phyloP scores from a whole-genome alignment of 139 green algal genomes.

The Edaphochlamys debaryana region DNA sequence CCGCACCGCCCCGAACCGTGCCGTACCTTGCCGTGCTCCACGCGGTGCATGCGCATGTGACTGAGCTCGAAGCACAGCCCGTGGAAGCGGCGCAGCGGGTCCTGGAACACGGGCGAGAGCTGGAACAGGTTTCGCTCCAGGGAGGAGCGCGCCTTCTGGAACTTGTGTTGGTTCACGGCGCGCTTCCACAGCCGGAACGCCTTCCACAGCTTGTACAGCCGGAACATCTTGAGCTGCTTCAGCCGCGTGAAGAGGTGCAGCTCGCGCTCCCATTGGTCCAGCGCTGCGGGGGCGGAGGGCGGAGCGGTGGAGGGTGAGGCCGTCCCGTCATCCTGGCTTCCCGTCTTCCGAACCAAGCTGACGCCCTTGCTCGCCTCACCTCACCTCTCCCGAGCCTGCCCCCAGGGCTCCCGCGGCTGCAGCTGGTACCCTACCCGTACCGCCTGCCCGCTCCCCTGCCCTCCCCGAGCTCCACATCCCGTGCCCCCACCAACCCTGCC shows the following conservation, averaged over 20 bases:
- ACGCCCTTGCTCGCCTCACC: no score
- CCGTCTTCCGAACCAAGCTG: no score
- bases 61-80: conserved; percentile 72
- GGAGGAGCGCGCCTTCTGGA: conserved; percentile 47
- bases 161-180: conserved; percentile 74
- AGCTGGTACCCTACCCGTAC: no score
- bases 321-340: no score
- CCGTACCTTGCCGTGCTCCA: conserved; percentile 51
- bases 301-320: background rate
- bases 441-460: no score
- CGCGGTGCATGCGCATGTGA: conserved; percentile 68
- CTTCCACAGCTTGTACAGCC: conserved; percentile 84
- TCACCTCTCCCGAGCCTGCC: no score
- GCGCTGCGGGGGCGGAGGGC: conserved; percentile 31
- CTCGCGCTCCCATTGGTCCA: conserved; percentile 85
- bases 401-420: no score
- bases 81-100: conserved; percentile 57
- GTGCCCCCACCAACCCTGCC: no score
- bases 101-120: conserved; percentile 79
- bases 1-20: background rate
- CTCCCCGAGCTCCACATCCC: no score
- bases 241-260: conserved; percentile 76
- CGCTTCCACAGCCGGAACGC: conserved; percentile 74
- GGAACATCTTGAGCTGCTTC: conserved; percentile 72
- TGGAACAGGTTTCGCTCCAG: conserved; percentile 81